Percentiles rank a stretch among this genome's conserved stretches.
Conservation (phyloP, 1,284 basidiomycete species). For the Pterula multifida region DNA sequence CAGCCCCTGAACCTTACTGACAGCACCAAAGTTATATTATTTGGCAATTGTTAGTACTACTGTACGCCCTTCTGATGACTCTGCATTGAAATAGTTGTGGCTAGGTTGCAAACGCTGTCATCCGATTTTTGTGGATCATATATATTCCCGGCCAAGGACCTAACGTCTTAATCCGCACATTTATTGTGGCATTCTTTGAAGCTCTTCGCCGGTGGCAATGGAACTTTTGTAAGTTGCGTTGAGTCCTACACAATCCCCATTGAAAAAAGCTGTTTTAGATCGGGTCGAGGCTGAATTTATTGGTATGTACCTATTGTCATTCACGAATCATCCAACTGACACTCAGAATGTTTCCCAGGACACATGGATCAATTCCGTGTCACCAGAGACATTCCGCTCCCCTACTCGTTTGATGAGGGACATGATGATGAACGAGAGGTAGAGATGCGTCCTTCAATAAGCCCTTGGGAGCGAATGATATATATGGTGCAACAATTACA, state of each 20-base stretch:
- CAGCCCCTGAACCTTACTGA: constrained; percentile 3
- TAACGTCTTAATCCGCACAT: constrained; percentile 45
- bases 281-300: constrained; percentile 1
- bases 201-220: constrained; percentile 78
- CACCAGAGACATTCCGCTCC: constrained; percentile 65
- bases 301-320: constrained; percentile 1
- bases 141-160: constrained; percentile 54
- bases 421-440: constrained; percentile 27
- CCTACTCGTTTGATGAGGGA: constrained; percentile 47
- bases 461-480: too few species aligned
- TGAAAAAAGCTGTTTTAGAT: neutral
- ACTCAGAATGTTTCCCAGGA: constrained; percentile 68
- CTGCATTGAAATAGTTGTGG: neutral
- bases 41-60: constrained; percentile 48
- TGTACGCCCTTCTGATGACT: neutral
- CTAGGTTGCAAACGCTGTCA: constrained; percentile 58
- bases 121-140: constrained; percentile 76
- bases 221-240: constrained; percentile 75
- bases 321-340: constrained; percentile 24
- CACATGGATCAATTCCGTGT: constrained; percentile 82
- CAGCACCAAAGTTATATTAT: constrained; percentile 48
- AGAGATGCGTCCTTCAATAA: constrained; percentile 18
- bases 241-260: neutral
- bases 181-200: constrained; percentile 65
- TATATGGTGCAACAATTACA: too few species aligned